Percentiles rank a stretch among this genome's conserved stretches.
These are phyloP conservation scores for Stachybotrys chartarum DNA, from an alignment of 2,329 filamentous ascomycete species.

Conservation along the genomic window DNA sequence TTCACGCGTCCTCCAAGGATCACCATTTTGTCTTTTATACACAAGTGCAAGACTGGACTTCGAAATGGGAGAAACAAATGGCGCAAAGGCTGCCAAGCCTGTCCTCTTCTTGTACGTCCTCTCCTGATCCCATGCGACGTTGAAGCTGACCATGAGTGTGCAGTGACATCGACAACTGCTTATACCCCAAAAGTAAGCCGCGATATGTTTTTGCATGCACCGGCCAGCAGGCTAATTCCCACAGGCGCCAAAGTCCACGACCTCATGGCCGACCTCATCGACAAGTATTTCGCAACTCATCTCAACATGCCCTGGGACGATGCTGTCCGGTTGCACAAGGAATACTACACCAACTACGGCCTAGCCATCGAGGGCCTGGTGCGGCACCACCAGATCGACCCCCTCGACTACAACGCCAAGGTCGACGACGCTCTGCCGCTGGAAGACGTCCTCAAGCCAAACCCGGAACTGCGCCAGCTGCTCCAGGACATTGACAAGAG, in stretches of 20 bases:
- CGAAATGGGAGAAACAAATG: slow-evolving; percentile 26
- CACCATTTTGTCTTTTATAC: too few relatives aligned
- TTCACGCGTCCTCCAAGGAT: too few relatives aligned
- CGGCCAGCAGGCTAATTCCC: slow-evolving; percentile 1
- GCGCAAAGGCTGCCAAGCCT: slow-evolving; percentile 24
- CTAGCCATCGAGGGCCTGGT: slow-evolving; percentile 95
- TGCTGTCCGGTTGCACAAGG: slow-evolving; percentile 76
- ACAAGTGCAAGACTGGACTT: too few relatives aligned
- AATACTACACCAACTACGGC: slow-evolving; percentile 94
- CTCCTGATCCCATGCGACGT: neutral
- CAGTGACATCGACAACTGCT: slow-evolving; percentile 98
- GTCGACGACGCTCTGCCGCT: slow-evolving; percentile 93
- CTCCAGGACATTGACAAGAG: slow-evolving; percentile 74
- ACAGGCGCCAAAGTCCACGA: slow-evolving; percentile 74
- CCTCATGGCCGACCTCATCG: slow-evolving; percentile 79
- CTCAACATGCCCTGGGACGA: slow-evolving; percentile 69
- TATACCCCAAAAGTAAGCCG: slow-evolving; percentile 77
- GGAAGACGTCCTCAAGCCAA: slow-evolving; percentile 73
- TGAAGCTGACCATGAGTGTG: slow-evolving; percentile 14
- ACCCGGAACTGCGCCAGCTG: slow-evolving; percentile 65
- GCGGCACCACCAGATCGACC: slow-evolving; percentile 89
- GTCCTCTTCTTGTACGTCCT: slow-evolving; percentile 28
- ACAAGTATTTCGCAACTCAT: slow-evolving; percentile 56
- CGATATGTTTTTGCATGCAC: neutral
- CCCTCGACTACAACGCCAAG: slow-evolving; percentile 86